Evolutionary conservation across 2,329 filamentous ascomycete genomes (phyloP).

Genomic region (Paraconiothyrium sp.): DNA sequence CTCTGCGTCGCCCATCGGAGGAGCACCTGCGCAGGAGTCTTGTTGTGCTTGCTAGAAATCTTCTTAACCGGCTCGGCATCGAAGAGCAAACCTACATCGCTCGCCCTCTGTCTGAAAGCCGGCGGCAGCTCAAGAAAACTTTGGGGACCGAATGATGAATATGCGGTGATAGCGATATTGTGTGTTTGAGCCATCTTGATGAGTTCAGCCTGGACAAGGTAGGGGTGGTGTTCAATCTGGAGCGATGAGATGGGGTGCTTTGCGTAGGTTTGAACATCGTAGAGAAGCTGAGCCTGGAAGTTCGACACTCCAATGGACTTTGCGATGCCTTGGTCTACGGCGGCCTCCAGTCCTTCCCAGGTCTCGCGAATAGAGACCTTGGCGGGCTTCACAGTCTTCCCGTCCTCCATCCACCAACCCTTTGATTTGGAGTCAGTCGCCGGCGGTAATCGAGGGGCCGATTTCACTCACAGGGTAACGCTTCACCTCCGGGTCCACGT

Average conservation of each 20-base stretch:
- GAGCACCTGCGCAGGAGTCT: slow-evolving; percentile 80
- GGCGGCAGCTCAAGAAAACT: slow-evolving; percentile 75
- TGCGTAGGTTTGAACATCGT: slow-evolving; percentile 62
- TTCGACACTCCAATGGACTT: slow-evolving; percentile 55
- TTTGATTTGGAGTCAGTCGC: slow-evolving; percentile 11
- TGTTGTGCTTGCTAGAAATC: slow-evolving; percentile 74
- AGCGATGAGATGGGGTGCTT: slow-evolving; percentile 27
- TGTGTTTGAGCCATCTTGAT: slow-evolving; percentile 30
- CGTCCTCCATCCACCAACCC: slow-evolving; percentile 64
- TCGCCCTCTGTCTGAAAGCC: slow-evolving; percentile 73
- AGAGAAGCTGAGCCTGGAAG: slow-evolving; percentile 48
- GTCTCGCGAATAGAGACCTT: slow-evolving; percentile 44
- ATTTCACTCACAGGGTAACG: slow-evolving; percentile 29
- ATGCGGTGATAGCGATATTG: slow-evolving; percentile 31
- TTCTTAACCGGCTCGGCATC: slow-evolving; percentile 71
- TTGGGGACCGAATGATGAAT: slow-evolving; percentile 51
- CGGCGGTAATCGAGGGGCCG: no score
- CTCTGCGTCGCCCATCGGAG: slow-evolving; percentile 86
- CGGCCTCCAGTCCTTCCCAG: slow-evolving; percentile 44
- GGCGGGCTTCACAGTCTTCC: slow-evolving; percentile 24
- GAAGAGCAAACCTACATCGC: slow-evolving; percentile 72
- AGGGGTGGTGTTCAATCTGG: slow-evolving; percentile 34
- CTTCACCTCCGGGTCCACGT: slow-evolving; percentile 72
- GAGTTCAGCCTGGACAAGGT: slow-evolving; percentile 27
- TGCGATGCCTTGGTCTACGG: slow-evolving; percentile 58